Base-by-base conservation (phyloP, 768 basidiomycete genomes). In the Clavulina sp. region DNA sequence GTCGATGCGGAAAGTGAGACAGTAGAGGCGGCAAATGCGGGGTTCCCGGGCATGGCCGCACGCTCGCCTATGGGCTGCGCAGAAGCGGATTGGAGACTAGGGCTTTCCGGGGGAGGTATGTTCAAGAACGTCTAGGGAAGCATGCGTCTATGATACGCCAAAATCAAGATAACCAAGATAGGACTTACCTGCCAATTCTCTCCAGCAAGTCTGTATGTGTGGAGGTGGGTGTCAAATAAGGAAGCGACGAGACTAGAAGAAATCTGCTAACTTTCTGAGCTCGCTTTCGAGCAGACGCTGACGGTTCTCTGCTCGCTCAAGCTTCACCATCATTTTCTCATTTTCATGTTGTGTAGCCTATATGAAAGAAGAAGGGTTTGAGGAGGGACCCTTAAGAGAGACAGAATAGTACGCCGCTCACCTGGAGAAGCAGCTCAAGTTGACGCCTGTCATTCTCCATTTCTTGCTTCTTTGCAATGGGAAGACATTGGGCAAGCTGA, bases 261-360 rank as follows among this genome's bases (percentile, higher is more conserved):
- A n/a, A n/a, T n/a, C n/a, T n/a, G n/a, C n/a, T n/a, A n/a, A n/a
- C n/a, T n/a, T 29, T 18, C 18, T 7, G 31, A 89, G 63, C 46
- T 83, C 81, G 30, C 75, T 72, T 60, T 89, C 85, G 32, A 87
- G 72, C 64, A 76, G 69, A 62, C 84, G 82, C 64, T 85, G 82
- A 47, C 85, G 70, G n/a, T 70, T 70, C 53, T 75, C 82, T 2
- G 68, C 72, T 56, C 79, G 70, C 52, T 87, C 84, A 2, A 85
- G 68, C 53, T 86, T 83, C 0, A 75, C 70, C 85, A 88, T 87
- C 56, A 79, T 81, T 47, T 80, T 71, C 58, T 87, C 84, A 59
- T 89, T 89, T 67, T 89, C 86, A 48, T 84, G 68, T 56, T 86
- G 84, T 0, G 85, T 87, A 0, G 84, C 85, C 54, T 82, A 75